phyloP scores from a whole-genome alignment of 1,139 yeast species.

The Entelexis sorbosivorans region DNA sequence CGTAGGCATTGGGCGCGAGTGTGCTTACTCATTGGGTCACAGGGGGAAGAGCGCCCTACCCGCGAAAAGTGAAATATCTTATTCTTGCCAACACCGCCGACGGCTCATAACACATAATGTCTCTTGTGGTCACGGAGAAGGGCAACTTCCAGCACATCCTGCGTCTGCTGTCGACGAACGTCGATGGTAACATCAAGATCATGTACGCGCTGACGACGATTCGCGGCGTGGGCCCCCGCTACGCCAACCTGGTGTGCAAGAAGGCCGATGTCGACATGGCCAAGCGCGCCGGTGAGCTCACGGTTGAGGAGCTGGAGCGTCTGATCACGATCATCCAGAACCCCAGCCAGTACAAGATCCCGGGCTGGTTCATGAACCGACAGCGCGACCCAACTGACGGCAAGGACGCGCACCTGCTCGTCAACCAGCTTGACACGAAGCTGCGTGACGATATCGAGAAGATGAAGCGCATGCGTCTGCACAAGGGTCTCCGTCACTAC shows the following conservation, averaged over 20 bases:
- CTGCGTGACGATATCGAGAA: constrained; percentile 99
- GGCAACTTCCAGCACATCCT: constrained; percentile 99
- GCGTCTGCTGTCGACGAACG: constrained; percentile 99
- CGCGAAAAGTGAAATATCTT: constrained; percentile 9
- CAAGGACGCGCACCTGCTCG: constrained; percentile 97
- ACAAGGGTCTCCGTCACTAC: constrained; percentile 99
- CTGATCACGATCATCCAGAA: constrained; percentile 98
- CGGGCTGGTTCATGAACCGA: constrained; percentile 99
- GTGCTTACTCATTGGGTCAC: neutral
- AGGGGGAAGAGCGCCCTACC: constrained; percentile 5
- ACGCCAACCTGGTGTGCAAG: constrained; percentile 99
- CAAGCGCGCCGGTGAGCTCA: constrained; percentile 99
- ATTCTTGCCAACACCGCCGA: constrained; percentile 7
- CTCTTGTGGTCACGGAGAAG: constrained; percentile 97
- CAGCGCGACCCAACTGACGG: constrained; percentile 98
- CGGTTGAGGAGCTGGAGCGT: constrained; percentile 99
- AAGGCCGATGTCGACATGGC: constrained; percentile 97
- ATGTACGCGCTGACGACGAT: constrained; percentile 99
- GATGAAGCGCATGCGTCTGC: constrained; percentile 99
- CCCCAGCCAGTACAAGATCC: constrained; percentile 99
- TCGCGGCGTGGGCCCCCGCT: constrained; percentile 99
- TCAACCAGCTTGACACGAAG: constrained; percentile 98
- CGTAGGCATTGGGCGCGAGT: neutral
- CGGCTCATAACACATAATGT: constrained; percentile 37
- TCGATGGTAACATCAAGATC: constrained; percentile 99